phyloP scores from a whole-genome alignment of 495 filamentous ascomycete genomes.

The Daldinia decipiens region DNA sequence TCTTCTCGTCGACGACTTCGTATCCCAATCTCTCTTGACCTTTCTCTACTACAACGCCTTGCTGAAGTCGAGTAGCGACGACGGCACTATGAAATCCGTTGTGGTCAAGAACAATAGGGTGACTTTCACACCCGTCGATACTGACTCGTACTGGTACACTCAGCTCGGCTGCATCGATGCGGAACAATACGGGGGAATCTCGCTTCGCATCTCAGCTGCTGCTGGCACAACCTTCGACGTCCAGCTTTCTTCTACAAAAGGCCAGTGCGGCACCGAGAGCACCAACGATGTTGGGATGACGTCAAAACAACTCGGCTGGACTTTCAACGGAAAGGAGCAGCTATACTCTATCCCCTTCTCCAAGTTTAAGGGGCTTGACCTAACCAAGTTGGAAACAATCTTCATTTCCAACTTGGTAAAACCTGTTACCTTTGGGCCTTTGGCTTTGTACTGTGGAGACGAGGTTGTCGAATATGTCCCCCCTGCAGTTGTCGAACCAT shows the following conservation, averaged over 20 bases:
- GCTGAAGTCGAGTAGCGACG: constrained; percentile 66
- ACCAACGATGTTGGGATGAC: constrained; percentile 53
- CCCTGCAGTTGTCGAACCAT: constrained; percentile 50
- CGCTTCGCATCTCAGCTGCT: constrained; percentile 66
- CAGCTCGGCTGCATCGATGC: constrained; percentile 66
- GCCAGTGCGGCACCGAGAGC: constrained; percentile 52
- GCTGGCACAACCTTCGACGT: constrained; percentile 65
- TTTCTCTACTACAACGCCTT: constrained; percentile 72
- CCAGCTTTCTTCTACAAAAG: constrained; percentile 60
- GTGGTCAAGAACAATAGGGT: constrained; percentile 64
- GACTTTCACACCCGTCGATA: constrained; percentile 61
- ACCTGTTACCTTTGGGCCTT: constrained; percentile 64
- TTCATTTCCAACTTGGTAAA: constrained; percentile 60
- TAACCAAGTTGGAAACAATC: constrained; percentile 62
- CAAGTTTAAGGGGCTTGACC: constrained; percentile 62
- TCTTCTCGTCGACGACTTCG: constrained; percentile 70
- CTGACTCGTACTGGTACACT: constrained; percentile 68
- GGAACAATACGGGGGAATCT: constrained; percentile 65
- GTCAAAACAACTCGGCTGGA: constrained; percentile 65
- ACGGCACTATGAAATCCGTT: constrained; percentile 68
- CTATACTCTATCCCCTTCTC: constrained; percentile 69
- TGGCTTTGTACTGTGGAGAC: constrained; percentile 69
- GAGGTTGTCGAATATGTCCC: constrained; percentile 62
- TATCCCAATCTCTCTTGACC: constrained; percentile 70
- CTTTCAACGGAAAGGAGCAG: constrained; percentile 68